Conservation (phyloP, 179 eudicot genomes). For the Actinidia arguta region DNA sequence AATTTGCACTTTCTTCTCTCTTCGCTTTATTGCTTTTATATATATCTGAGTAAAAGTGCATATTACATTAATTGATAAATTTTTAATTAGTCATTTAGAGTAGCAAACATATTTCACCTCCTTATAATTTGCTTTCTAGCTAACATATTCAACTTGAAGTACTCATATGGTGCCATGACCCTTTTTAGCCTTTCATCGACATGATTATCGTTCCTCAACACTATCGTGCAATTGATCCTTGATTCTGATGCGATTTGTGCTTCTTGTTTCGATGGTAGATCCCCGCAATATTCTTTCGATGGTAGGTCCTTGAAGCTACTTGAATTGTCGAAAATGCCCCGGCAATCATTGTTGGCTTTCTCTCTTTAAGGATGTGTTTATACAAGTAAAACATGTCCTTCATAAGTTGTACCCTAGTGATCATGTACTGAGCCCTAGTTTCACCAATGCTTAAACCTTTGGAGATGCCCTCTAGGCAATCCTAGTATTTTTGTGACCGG, state of each 20-base stretch:
- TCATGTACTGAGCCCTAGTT: constrained; percentile 34
- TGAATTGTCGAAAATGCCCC: constrained; percentile 46
- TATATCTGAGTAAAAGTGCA: too few species aligned
- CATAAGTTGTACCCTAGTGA: constrained; percentile 41
- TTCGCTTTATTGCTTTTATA: too few species aligned
- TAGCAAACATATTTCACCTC: too few species aligned
- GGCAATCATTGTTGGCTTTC: constrained; percentile 19
- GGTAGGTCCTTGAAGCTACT: constrained; percentile 76
- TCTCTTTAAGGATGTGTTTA: constrained; percentile 34
- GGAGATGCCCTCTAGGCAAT: constrained; percentile 57
- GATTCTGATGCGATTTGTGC: constrained; percentile 20
- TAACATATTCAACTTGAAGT: constrained; percentile 25
- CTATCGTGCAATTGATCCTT: constrained; percentile 35
- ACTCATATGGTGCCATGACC: constrained; percentile 49
- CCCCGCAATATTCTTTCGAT: constrained; percentile 53
- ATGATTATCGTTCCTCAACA: neutral
- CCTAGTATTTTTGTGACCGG: constrained; percentile 77
- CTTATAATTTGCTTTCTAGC: too few species aligned
- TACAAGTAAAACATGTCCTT: constrained; percentile 48
- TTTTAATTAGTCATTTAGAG: too few species aligned
- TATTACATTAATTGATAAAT: too few species aligned
- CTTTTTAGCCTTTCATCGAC: constrained; percentile 32
- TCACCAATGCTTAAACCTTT: constrained; percentile 22
- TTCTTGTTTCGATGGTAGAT: constrained; percentile 9
- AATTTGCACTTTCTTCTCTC: too few species aligned